A percentile compares a stretch with the other conserved stretches of the same genome.
These are phyloP conservation scores for Fusarium sp. DNA, from an alignment of 2,329 filamentous ascomycete genomes.

Conservation along the genomic window DNA sequence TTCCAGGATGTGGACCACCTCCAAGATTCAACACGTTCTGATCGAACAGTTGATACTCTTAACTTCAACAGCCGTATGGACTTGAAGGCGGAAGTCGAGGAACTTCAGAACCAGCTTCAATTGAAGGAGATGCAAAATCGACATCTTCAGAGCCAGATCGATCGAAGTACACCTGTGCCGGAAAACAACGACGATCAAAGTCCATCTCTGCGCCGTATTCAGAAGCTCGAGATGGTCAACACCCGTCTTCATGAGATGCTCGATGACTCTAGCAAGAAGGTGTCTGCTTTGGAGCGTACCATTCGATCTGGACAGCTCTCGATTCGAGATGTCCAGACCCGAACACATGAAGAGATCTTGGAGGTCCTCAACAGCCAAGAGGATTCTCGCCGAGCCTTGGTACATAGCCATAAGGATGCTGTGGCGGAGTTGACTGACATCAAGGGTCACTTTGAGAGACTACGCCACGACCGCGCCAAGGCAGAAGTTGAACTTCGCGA, in stretches of 20 bases:
- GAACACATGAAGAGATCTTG: conserved; percentile 93
- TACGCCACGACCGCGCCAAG: conserved; percentile 83
- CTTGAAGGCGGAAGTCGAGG: conserved; percentile 88
- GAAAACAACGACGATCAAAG: conserved; percentile 82
- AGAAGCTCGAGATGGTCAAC: conserved; percentile 94
- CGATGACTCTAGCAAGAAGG: conserved; percentile 92
- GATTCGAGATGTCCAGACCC: conserved; percentile 89
- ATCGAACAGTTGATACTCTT: conserved; percentile 83
- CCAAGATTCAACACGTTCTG: conserved; percentile 84
- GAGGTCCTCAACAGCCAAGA: conserved; percentile 95
- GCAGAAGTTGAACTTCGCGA: conserved; percentile 91
- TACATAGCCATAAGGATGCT: conserved; percentile 87
- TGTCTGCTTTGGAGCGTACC: conserved; percentile 87
- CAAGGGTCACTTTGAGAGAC: conserved; percentile 86
- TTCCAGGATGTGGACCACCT: conserved; percentile 70
- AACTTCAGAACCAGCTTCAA: conserved; percentile 93
- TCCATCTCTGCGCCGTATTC: conserved; percentile 82
- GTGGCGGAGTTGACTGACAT: conserved; percentile 87
- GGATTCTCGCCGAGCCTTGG: conserved; percentile 82
- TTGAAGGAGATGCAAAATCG: conserved; percentile 95
- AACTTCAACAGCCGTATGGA: conserved; percentile 92
- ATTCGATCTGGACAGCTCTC: conserved; percentile 89
- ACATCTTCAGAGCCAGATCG: conserved; percentile 89
- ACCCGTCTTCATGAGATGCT: conserved; percentile 92
- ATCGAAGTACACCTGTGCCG: conserved; percentile 72